Percentiles rank a stretch among this genome's conserved stretches.
Evolutionary conservation across 2,329 filamentous ascomycete species (phyloP).

Genomic region (Alternaria arbusti): DNA sequence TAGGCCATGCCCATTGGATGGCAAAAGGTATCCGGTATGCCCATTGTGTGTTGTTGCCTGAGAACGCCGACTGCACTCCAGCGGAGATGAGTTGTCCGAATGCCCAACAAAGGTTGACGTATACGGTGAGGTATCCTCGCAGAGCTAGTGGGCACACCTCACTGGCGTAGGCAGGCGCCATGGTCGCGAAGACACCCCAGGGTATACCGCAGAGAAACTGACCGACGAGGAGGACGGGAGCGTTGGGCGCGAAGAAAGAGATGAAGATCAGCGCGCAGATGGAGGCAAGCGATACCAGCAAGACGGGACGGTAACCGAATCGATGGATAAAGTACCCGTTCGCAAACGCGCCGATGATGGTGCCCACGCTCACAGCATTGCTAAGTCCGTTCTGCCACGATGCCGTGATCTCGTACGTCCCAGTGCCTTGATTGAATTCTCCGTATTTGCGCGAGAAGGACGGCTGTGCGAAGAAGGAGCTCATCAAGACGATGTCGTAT

Average conservation of each 20-base stretch:
- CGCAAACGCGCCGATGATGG: slow-evolving; percentile 49
- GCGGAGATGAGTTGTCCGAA: slow-evolving; percentile 71
- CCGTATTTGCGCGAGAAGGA: slow-evolving; percentile 51
- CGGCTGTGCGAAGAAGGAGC: slow-evolving; percentile 68
- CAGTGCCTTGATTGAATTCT: slow-evolving; percentile 29
- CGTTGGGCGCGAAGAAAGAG: slow-evolving; percentile 29
- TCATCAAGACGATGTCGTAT: slow-evolving; percentile 79
- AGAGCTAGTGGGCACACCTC: slow-evolving; percentile 72
- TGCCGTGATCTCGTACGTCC: slow-evolving; percentile 47
- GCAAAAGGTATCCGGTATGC: slow-evolving; percentile 69
- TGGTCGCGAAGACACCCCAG: slow-evolving; percentile 50
- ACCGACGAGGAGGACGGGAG: slow-evolving; percentile 22
- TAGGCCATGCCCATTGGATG: slow-evolving; percentile 75
- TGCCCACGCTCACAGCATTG: slow-evolving; percentile 50
- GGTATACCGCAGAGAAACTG: slow-evolving; percentile 38
- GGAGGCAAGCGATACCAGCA: slow-evolving; percentile 20
- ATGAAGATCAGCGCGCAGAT: slow-evolving; percentile 27
- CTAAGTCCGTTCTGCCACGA: slow-evolving; percentile 51
- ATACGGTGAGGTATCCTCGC: slow-evolving; percentile 61
- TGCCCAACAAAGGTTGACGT: slow-evolving; percentile 49
- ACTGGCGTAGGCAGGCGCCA: slow-evolving; percentile 54
- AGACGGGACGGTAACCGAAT: slow-evolving; percentile 40
- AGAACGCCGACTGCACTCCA: slow-evolving; percentile 69
- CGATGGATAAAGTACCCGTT: slow-evolving; percentile 48
- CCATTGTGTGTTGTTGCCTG: slow-evolving; percentile 65